A percentile compares a stretch with the other conserved stretches of the same genome.
Evolutionary conservation across 108 stramenopile genomes (phyloP).

Genomic region (Pseudonitzschia multistriata): DNA sequence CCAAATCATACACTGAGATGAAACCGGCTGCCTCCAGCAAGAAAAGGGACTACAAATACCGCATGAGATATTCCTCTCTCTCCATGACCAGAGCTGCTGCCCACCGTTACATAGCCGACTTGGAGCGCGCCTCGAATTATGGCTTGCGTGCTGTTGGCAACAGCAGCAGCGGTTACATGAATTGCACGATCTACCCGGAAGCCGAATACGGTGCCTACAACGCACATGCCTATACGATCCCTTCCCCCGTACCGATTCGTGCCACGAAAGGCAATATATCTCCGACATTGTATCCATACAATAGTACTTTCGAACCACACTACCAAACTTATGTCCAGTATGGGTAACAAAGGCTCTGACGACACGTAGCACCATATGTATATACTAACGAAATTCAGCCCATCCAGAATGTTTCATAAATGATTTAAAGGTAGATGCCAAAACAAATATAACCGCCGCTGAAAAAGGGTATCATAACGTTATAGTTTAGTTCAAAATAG

Average conservation of each 20-base stretch:
- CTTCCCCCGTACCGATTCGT: background rate
- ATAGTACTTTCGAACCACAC: background rate
- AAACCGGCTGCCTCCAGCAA: background rate
- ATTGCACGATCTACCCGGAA: background rate
- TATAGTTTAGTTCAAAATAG: too few relatives aligned
- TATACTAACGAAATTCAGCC: too few relatives aligned
- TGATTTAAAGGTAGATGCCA: too few relatives aligned
- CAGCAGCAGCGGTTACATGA: too few relatives aligned
- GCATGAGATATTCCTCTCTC: background rate
- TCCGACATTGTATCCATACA: background rate
- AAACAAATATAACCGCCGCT: too few relatives aligned
- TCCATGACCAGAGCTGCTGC: background rate
- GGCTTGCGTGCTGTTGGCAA: background rate
- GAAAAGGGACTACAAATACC: slow-evolving; percentile 1
- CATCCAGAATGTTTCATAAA: too few relatives aligned
- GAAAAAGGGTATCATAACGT: too few relatives aligned
- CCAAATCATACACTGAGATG: background rate
- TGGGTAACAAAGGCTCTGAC: background rate
- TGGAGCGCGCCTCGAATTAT: background rate
- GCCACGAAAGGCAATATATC: background rate
- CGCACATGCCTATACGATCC: background rate
- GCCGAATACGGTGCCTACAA: background rate
- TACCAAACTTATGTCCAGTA: background rate
- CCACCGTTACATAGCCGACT: background rate
- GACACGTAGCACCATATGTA: too few relatives aligned